phyloP scores from a whole-genome alignment of 2,329 filamentous ascomycete genomes.

The Ciborinia camelliae region DNA sequence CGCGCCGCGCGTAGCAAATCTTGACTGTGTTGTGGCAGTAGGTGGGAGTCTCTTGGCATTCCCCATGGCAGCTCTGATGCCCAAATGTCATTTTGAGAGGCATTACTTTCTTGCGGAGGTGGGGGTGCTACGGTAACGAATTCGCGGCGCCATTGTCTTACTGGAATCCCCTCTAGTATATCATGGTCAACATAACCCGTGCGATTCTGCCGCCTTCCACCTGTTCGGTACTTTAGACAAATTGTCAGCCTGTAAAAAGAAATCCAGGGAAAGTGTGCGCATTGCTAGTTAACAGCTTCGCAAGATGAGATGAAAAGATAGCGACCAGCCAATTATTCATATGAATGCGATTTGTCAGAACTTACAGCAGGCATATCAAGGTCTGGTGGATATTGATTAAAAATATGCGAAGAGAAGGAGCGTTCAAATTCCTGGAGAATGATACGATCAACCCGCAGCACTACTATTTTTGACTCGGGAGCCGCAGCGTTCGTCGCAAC shows the following conservation, averaged over 20 bases:
- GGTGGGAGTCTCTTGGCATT: slow-evolving; percentile 81
- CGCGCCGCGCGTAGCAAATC: slow-evolving; percentile 78
- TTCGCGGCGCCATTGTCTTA: slow-evolving; percentile 84
- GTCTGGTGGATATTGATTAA: background rate
- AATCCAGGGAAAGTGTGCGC: background rate
- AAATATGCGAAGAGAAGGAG: background rate
- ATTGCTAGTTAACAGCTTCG: background rate
- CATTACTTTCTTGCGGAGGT: slow-evolving; percentile 58
- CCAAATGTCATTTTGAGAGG: slow-evolving; percentile 63
- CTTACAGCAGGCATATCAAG: slow-evolving; percentile 17
- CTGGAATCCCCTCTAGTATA: slow-evolving; percentile 57
- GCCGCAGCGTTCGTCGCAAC: background rate
- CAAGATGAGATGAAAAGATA: background rate
- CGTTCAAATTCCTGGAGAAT: background rate
- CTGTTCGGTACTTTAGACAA: slow-evolving; percentile 32
- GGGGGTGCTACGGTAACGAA: slow-evolving; percentile 65
- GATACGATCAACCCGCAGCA: background rate
- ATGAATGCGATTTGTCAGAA: background rate
- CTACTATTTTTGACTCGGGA: background rate
- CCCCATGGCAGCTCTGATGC: slow-evolving; percentile 69
- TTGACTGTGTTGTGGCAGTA: slow-evolving; percentile 75
- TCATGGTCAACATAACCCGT: slow-evolving; percentile 52
- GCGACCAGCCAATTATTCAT: background rate
- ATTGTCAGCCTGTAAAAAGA: slow-evolving; percentile 7
- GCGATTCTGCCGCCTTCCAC: slow-evolving; percentile 35